These are phyloP conservation scores for Lipomyces anomalus DNA, from an alignment of 805 yeast genomes.

Conservation along the genomic window DNA sequence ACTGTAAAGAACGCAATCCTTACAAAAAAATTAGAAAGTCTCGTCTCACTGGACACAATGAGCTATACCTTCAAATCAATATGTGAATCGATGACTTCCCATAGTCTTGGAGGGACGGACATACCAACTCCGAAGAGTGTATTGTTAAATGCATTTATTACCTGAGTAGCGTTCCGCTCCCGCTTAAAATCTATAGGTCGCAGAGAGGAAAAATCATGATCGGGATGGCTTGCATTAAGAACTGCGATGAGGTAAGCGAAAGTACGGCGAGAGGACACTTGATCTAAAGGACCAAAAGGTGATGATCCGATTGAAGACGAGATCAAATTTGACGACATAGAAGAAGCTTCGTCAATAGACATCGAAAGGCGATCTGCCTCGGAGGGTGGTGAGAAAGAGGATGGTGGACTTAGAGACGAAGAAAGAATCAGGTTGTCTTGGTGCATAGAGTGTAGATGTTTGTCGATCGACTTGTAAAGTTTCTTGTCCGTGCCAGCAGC, in stretches of 20 bases:
- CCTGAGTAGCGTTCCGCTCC: conserved; percentile 36
- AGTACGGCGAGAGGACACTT: conserved; percentile 77
- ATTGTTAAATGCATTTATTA: conserved; percentile 66
- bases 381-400: conserved; percentile 28
- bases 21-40: background rate
- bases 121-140: conserved; percentile 60
- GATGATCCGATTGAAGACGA: conserved; percentile 31
- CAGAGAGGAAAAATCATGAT: conserved; percentile 84
- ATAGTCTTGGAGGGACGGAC: conserved; percentile 57
- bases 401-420: conserved; percentile 24
- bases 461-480: conserved; percentile 79
- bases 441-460: conserved; percentile 56
- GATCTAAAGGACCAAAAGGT: conserved; percentile 90
- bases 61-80: conserved; percentile 58
- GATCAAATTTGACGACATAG: background rate
- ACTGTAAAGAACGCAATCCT: conserved; percentile 23
- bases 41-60: background rate
- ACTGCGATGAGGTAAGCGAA: conserved; percentile 89
- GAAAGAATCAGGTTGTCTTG: conserved; percentile 25
- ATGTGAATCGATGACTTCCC: conserved; percentile 82
- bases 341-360: conserved; percentile 9
- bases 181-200: conserved; percentile 72
- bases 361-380: conserved; percentile 7
- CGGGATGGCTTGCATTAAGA: conserved; percentile 88
- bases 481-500: conserved; percentile 84